These are phyloP conservation scores for Stachybotrys chlorohalonatus DNA, from an alignment of 2,329 filamentous ascomycete genomes.

Conservation along the genomic window DNA sequence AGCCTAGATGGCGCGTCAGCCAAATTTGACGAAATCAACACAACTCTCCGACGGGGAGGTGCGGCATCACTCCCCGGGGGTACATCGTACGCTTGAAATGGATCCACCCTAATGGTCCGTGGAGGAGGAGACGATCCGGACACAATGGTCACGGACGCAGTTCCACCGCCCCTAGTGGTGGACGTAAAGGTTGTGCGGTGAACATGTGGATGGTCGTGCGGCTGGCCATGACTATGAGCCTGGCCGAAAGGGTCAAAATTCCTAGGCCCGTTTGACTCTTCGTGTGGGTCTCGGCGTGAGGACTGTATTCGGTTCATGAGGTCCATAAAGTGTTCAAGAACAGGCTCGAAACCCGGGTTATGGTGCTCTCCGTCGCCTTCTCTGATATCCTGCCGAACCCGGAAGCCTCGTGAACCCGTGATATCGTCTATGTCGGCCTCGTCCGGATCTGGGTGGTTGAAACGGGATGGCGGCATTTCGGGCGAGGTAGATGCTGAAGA, in stretches of 20 bases:
- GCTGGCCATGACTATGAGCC: constrained; percentile 2
- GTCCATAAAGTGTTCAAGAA: constrained; percentile 32
- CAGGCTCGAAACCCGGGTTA: constrained; percentile 24
- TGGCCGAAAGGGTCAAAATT: constrained; percentile 11
- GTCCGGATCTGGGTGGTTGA: constrained; percentile 36
- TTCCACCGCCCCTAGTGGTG: constrained; percentile 27
- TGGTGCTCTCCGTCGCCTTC: constrained; percentile 16
- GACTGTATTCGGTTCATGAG: constrained; percentile 30
- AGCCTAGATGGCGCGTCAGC: constrained; percentile 32
- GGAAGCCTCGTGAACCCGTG: constrained; percentile 31
- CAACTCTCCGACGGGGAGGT: constrained; percentile 2
- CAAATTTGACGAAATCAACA: not conserved
- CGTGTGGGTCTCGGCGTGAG: constrained; percentile 3
- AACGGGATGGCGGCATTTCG: constrained; percentile 10
- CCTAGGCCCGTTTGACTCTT: constrained; percentile 5
- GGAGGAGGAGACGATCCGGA: constrained; percentile 22
- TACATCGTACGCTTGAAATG: constrained; percentile 39
- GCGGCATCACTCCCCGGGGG: constrained; percentile 5
- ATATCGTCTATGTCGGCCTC: constrained; percentile 50
- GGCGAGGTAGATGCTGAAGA: constrained; percentile 19
- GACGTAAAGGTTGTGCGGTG: constrained; percentile 28
- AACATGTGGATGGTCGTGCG: constrained; percentile 10
- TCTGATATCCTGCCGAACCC: constrained; percentile 26
- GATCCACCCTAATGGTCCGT: constrained; percentile 13
- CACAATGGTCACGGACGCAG: constrained; percentile 40